Base-by-base conservation (phyloP, 306 rosid genomes). In the Prunus dulcis region DNA sequence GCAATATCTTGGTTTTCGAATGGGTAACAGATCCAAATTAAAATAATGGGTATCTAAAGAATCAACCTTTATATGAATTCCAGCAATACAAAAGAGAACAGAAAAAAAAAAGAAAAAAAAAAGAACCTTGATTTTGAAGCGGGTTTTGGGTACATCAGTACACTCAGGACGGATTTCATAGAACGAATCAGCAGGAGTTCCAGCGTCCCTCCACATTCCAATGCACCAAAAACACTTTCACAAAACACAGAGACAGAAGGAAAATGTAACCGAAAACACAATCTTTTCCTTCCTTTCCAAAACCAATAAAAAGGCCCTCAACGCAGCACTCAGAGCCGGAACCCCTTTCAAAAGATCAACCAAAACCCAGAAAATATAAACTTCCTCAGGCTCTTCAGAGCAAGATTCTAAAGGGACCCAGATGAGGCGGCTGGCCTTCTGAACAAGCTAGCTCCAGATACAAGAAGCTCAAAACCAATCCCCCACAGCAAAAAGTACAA, bases 121-220 rank as follows among this genome's bases (percentile, higher is more conserved):
- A 81, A 56, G 3, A 20, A 92, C 99, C 98, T 88, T 92, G 87
- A 96, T 96, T 43, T 87, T 96, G 86, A 96, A 96, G 71, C 86
- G 82, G 71, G 90, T 84, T 78, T 88, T 92, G 77, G 99, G 98
- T 34, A 89, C 91, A 91, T 96, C 97, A 0, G 91, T 96, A 84
- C 99, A 92, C 73, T 96, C 98, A 0, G 97, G 88, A n/a, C 98
- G 96, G 67, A 80, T 76, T 90, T 92, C 90, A 74, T 96, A 96
- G 87, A 86, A 96, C 76, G 99, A 91, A 87, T 92, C 99, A 76
- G 91, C 98, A 20, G 97, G 92, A 75, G 84, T 79, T 74, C 98
- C 99, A 49, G 85, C 79, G 79, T 87, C 91, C 30, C 91, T 83
- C 99, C 99, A 96, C 98, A 96, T 96, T 88, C 89, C 85, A 84